Conservation (phyloP, 2,329 filamentous ascomycete species). For the Pseudonectria foliicola region DNA sequence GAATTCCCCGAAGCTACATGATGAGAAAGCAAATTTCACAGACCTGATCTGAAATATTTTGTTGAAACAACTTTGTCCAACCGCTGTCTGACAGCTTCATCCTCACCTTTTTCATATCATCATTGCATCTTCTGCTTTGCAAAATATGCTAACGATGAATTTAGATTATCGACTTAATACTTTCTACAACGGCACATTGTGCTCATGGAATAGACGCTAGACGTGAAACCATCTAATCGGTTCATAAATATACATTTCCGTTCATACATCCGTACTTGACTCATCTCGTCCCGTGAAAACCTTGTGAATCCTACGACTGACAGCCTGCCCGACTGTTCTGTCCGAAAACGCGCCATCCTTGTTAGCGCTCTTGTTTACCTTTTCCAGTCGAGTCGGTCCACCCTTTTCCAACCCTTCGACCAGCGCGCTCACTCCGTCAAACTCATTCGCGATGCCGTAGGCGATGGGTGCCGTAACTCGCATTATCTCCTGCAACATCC, state of each 20-base stretch:
- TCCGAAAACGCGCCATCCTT: constrained; percentile 50
- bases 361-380: constrained; percentile 51
- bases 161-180: constrained; percentile 5
- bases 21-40: constrained; percentile 69
- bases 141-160: constrained; percentile 16
- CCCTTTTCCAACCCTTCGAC: constrained; percentile 49
- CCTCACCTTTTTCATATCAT: constrained; percentile 9
- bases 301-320: constrained; percentile 52
- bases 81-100: constrained; percentile 64
- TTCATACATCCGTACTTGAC: constrained; percentile 45
- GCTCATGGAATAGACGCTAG: constrained; percentile 2
- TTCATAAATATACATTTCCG: background rate
- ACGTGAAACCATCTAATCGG: constrained; percentile 1
- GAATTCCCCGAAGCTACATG: constrained; percentile 40
- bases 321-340: constrained; percentile 46
- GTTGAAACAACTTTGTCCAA: constrained; percentile 71
- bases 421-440: constrained; percentile 49
- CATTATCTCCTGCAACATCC: constrained; percentile 69
- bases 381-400: constrained; percentile 56
- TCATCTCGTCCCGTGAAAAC: constrained; percentile 54
- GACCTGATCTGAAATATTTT: constrained; percentile 74
- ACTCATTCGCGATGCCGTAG: constrained; percentile 58
- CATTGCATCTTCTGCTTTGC: constrained; percentile 17
- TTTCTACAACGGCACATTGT: background rate
- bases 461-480: constrained; percentile 67